Evolutionary conservation across 2,329 filamentous ascomycete species (phyloP).

Genomic region (Phialophora tarda): DNA sequence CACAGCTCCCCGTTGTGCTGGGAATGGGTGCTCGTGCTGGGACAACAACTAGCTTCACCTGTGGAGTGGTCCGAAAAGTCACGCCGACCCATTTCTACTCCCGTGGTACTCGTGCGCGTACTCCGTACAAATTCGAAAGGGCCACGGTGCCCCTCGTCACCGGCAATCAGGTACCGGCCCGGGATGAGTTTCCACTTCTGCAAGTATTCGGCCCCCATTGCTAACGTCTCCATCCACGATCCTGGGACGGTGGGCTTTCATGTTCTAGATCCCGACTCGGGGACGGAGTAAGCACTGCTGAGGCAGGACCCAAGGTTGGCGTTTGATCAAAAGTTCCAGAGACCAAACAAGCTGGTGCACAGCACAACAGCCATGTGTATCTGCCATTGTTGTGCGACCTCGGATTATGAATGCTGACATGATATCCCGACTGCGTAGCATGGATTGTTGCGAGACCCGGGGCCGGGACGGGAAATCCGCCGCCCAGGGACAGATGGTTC

Average conservation of each 20-base stretch:
- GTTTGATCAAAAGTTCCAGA: constrained; percentile 6
- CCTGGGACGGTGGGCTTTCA: not conserved
- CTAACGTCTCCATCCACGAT: constrained; percentile 6
- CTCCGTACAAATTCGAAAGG: not conserved
- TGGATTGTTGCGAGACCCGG: not conserved
- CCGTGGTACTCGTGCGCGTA: not conserved
- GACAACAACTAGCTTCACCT: no score
- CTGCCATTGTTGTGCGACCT: not conserved
- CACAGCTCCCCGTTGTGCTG: not conserved
- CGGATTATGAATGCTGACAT: constrained; percentile 5
- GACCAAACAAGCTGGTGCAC: constrained; percentile 13
- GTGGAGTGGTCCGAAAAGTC: no score
- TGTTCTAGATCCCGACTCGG: constrained; percentile 15
- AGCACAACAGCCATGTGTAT: not conserved
- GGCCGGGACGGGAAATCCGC: not conserved
- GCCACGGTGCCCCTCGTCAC: not conserved
- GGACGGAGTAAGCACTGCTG: constrained; percentile 14
- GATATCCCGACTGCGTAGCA: not conserved
- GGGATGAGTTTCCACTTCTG: constrained; percentile 5
- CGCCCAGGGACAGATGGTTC: not conserved
- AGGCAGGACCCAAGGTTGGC: not conserved
- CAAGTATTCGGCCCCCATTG: constrained; percentile 5
- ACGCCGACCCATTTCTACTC: not conserved
- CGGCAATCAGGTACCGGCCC: constrained; percentile 20
- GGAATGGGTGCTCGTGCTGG: no score